Percentiles rank a stretch among this genome's conserved stretches.
phyloP scores from a whole-genome alignment of 495 filamentous ascomycete genomes.

The Evernia prunastri region DNA sequence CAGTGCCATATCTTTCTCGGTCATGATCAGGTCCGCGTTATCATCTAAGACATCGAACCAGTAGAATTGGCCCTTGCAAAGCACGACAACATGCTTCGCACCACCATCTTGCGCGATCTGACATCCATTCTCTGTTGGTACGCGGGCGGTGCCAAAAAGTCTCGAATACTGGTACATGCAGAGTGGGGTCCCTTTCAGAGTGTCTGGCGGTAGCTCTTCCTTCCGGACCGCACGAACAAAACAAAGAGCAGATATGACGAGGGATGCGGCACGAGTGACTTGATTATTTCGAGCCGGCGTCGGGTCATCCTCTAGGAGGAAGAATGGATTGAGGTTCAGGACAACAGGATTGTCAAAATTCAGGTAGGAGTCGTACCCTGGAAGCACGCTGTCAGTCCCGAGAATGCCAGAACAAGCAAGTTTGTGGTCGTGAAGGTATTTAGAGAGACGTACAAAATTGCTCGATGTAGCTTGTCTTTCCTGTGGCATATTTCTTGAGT shows the following conservation, averaged over 20 bases:
- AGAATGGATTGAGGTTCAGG: conserved; percentile 95
- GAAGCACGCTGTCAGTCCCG: not conserved
- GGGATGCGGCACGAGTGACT: conserved; percentile 86
- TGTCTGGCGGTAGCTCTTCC: conserved; percentile 91
- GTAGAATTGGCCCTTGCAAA: conserved; percentile 95
- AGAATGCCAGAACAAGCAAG: not conserved
- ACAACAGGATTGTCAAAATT: conserved; percentile 98
- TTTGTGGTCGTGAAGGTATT: not conserved
- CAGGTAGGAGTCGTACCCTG: conserved; percentile 98
- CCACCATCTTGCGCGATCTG: conserved; percentile 89
- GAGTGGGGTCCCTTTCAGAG: conserved; percentile 69
- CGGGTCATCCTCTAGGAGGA: conserved; percentile 94
- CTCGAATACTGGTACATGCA: conserved; percentile 98
- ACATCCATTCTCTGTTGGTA: conserved; percentile 92
- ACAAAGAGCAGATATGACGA: conserved; percentile 81
- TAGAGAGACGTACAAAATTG: conserved; percentile 80
- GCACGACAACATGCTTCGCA: conserved; percentile 85
- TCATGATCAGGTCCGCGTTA: conserved; percentile 94
- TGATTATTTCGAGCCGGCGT: conserved; percentile 94
- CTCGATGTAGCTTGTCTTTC: conserved; percentile 93
- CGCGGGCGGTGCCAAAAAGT: conserved; percentile 88
- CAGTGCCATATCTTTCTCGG: conserved; percentile 84
- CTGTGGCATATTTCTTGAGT: conserved; percentile 87
- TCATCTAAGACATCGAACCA: conserved; percentile 98
- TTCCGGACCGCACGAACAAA: conserved; percentile 91